Evolutionary conservation across 1,139 yeast species (phyloP).

Genomic region (Yamadazyma buinensis): DNA sequence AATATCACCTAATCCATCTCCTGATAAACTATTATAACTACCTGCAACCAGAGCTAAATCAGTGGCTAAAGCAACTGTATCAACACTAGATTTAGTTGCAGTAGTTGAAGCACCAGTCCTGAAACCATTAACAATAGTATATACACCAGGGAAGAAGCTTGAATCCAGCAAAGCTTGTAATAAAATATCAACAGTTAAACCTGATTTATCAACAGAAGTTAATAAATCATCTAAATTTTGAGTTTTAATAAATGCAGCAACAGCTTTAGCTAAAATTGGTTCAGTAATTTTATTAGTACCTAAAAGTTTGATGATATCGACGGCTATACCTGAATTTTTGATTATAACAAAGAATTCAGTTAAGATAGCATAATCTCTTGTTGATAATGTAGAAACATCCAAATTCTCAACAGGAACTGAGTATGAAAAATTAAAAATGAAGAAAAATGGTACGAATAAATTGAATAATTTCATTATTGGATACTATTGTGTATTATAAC

Average conservation of each 20-base stretch:
- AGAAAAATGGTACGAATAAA: slow-evolving; percentile 6
- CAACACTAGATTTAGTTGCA: slow-evolving; percentile 11
- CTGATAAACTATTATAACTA: slow-evolving; percentile 6
- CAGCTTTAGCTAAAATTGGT: slow-evolving; percentile 20
- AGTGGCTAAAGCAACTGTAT: slow-evolving; percentile 13
- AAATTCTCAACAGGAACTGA: slow-evolving; percentile 3
- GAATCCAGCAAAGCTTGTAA: slow-evolving; percentile 24
- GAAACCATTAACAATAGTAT: slow-evolving; percentile 16
- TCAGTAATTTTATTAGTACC: slow-evolving; percentile 15
- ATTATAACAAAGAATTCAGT: slow-evolving; percentile 19
- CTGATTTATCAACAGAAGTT: slow-evolving; percentile 26
- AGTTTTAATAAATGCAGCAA: slow-evolving; percentile 22
- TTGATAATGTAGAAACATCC: not conserved
- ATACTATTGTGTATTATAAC: too few relatives aligned
- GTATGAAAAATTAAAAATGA: slow-evolving; percentile 3
- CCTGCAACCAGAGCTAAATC: slow-evolving; percentile 8
- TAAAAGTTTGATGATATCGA: slow-evolving; percentile 19
- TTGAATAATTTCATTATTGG: slow-evolving; percentile 4
- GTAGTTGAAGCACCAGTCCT: slow-evolving; percentile 15
- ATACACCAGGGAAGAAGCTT: slow-evolving; percentile 24
- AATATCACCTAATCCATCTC: slow-evolving; percentile 12
- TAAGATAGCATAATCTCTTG: slow-evolving; percentile 14
- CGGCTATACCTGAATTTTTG: slow-evolving; percentile 22
- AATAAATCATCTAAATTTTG: slow-evolving; percentile 24
- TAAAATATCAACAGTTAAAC: slow-evolving; percentile 24